Percentiles rank a stretch among this genome's conserved stretches.
These are phyloP conservation scores for Ceratobasidium sp. DNA, from an alignment of 1,284 basidiomycete genomes.

Conservation along the genomic window DNA sequence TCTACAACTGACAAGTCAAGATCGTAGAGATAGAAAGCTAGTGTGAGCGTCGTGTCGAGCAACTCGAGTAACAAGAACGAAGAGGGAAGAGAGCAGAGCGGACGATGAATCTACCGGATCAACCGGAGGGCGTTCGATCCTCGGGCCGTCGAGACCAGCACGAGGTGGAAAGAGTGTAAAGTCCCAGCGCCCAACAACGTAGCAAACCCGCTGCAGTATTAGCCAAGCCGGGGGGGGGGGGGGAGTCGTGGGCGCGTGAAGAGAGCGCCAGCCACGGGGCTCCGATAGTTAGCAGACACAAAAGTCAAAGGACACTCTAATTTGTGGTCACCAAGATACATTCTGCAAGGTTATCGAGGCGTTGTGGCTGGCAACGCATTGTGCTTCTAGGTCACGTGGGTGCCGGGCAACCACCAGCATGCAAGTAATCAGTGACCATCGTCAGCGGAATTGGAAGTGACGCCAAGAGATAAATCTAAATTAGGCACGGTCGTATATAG, in stretches of 20 bases:
- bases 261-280: neutral
- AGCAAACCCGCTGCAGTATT: neutral
- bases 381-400: conserved; percentile 17
- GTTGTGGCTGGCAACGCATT: conserved; percentile 5
- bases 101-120: conserved; percentile 12
- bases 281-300: conserved; percentile 13
- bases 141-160: conserved; percentile 34
- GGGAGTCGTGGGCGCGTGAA: neutral
- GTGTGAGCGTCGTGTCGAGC: neutral
- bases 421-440: too few species aligned
- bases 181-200: neutral
- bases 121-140: conserved; percentile 9
- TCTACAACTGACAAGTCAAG: neutral
- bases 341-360: neutral
- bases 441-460: neutral
- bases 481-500: too few species aligned
- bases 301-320: conserved; percentile 8
- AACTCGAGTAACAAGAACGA: neutral
- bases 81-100: neutral
- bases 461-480: too few species aligned
- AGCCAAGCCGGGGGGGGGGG: conserved; percentile 1
- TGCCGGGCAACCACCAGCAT: too few species aligned
- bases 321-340: conserved; percentile 37
- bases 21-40: neutral
- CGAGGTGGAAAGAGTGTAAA: conserved; percentile 2